A percentile compares a stretch with the other conserved stretches of the same genome.
Evolutionary conservation across 805 yeast genomes (phyloP).

Genomic region (Lachancea mirantina): DNA sequence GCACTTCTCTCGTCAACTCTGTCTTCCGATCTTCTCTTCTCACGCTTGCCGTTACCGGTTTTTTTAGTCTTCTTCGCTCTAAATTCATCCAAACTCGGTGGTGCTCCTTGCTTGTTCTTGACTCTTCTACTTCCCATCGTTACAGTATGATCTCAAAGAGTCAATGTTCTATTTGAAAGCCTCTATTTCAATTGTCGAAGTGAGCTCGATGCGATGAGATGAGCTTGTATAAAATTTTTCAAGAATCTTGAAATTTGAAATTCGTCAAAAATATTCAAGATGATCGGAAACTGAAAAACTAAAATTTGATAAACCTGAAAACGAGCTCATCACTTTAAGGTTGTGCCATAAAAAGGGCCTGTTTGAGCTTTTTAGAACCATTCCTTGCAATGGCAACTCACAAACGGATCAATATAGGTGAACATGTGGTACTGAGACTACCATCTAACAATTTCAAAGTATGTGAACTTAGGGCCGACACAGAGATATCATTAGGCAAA

Average conservation of each 20-base stretch:
- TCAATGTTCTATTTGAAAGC: too few species aligned
- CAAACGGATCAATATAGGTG: conserved; percentile 23
- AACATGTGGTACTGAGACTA: conserved; percentile 53
- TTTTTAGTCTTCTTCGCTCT: conserved; percentile 41
- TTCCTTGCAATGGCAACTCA: conserved; percentile 19
- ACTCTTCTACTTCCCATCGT: conserved; percentile 84
- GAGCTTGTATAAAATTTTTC: conserved; percentile 10
- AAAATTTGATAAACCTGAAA: too few species aligned
- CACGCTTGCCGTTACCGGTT: conserved; percentile 32
- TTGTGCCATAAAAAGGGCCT: too few species aligned
- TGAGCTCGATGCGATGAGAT: conserved; percentile 12
- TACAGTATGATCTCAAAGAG: too few species aligned
- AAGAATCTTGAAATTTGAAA: background rate
- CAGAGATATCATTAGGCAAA: conserved; percentile 71
- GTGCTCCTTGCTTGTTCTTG: conserved; percentile 86
- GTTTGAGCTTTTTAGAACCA: background rate
- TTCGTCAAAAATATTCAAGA: too few species aligned
- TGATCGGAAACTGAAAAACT: too few species aligned
- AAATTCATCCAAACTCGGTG: conserved; percentile 84
- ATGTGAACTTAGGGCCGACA: conserved; percentile 55
- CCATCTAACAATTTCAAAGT: conserved; percentile 79
- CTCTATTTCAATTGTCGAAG: background rate
- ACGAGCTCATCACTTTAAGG: too few species aligned
- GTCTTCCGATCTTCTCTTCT: conserved; percentile 30
- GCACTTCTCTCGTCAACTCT: conserved; percentile 16